Conservation (phyloP, 2,329 filamentous ascomycete genomes). For the Verticillium dahliae region DNA sequence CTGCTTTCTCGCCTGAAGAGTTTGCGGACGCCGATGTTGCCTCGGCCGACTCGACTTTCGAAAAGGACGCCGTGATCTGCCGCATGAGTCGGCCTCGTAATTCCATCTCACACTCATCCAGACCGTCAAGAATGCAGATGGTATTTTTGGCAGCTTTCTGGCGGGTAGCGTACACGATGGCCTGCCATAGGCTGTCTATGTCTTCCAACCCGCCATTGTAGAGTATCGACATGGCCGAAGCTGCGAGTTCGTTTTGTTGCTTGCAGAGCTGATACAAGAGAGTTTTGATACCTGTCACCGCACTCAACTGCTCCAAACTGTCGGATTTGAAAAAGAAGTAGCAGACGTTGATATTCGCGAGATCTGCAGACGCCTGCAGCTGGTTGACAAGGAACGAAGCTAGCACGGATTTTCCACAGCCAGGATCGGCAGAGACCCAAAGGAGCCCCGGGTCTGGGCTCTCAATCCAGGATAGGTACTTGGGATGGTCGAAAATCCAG, state of each 20-base stretch:
- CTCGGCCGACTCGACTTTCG: too few species aligned
- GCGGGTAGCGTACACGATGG: neutral
- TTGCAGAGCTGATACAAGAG: conserved; percentile 10
- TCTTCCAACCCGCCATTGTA: neutral
- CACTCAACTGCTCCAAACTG: conserved; percentile 7
- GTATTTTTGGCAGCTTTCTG: conserved; percentile 4
- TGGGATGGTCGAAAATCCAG: conserved; percentile 9
- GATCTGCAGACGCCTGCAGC: neutral
- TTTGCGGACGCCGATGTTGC: too few species aligned
- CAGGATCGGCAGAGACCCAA: conserved; percentile 11
- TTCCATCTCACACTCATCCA: conserved; percentile 12
- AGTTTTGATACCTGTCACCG: conserved; percentile 1
- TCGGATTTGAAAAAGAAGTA: conserved; percentile 14
- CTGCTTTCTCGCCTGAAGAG: too few species aligned
- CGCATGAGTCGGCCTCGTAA: conserved; percentile 5
- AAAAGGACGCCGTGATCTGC: conserved; percentile 6
- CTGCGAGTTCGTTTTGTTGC: neutral
- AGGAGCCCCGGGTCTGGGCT: conserved; percentile 3
- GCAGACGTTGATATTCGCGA: conserved; percentile 4
- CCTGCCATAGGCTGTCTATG: conserved; percentile 2
- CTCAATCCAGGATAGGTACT: conserved; percentile 3
- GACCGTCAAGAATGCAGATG: conserved; percentile 12
- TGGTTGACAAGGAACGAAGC: conserved; percentile 9
- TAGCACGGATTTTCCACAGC: conserved; percentile 11
- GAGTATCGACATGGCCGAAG: neutral